phyloP scores from a whole-genome alignment of 495 filamentous ascomycete species.

The Bacidia rubella region DNA sequence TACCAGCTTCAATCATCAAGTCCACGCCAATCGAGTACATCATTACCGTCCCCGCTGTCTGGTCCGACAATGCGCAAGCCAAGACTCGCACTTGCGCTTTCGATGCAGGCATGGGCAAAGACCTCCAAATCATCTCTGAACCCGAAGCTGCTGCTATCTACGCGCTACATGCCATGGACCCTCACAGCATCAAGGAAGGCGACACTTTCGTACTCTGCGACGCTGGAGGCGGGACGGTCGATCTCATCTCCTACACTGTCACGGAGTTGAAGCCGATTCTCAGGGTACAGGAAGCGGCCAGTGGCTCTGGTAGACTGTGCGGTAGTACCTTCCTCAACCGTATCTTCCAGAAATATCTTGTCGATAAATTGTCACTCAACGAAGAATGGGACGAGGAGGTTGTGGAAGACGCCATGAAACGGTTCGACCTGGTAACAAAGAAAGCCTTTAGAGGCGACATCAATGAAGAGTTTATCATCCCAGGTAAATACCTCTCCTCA shows the following conservation, averaged over 20 bases:
- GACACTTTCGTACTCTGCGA: conserved; percentile 69
- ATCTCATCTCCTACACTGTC: conserved; percentile 45
- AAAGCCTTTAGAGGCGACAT: conserved; percentile 10
- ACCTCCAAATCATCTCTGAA: conserved; percentile 58
- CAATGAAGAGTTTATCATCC: conserved; percentile 17
- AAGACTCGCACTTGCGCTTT: conserved; percentile 52
- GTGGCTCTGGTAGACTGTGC: conserved; percentile 53
- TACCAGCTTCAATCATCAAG: conserved; percentile 49
- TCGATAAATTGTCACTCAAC: conserved; percentile 45
- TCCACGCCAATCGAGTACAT: conserved; percentile 53
- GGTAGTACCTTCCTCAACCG: conserved; percentile 65
- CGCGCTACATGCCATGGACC: conserved; percentile 55
- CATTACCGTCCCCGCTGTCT: conserved; percentile 48
- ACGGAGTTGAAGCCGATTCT: conserved; percentile 26
- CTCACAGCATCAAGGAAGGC: conserved; percentile 47
- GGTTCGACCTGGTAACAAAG: conserved; percentile 17
- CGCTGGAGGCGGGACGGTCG: conserved; percentile 64
- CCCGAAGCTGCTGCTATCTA: conserved; percentile 69
- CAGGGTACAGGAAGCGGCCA: conserved; percentile 52
- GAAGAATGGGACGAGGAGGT: conserved; percentile 44
- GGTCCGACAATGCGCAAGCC: conserved; percentile 63
- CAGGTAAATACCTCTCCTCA: conserved; percentile 7
- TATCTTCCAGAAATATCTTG: conserved; percentile 55
- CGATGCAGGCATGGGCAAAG: conserved; percentile 51
- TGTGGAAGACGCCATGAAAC: conserved; percentile 35